Evolutionary conservation across 106 monocot genomes (phyloP).

Genomic region (Dioscorea zingiberensis): DNA sequence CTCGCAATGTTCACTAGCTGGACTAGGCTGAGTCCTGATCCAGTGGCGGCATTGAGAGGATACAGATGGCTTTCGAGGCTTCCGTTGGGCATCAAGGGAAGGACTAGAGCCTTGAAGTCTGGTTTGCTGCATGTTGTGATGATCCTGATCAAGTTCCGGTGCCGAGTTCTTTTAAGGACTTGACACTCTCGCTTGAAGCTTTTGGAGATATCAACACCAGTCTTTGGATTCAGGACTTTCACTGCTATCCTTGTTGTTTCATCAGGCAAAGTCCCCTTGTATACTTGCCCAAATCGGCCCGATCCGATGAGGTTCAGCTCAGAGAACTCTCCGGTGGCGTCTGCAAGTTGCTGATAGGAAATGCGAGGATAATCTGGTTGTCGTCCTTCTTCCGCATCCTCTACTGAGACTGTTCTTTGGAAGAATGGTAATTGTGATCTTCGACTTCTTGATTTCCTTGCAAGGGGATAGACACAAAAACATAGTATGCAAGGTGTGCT

Average conservation of each 20-base stretch:
- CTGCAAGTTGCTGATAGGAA: conserved; percentile 52
- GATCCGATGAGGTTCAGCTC: conserved; percentile 55
- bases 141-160: conserved; percentile 79
- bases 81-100: conserved; percentile 84
- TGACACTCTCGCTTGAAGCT: conserved; percentile 83
- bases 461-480: conserved; percentile 4
- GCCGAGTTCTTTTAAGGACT: conserved; percentile 66
- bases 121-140: conserved; percentile 83
- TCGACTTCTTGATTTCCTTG: conserved; percentile 8
- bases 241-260: conserved; percentile 49
- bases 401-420: not conserved
- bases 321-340: conserved; percentile 66
- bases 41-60: too few species aligned
- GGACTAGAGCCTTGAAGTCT: conserved; percentile 81
- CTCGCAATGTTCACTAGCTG: conserved; percentile 49
- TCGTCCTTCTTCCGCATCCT: conserved; percentile 6
- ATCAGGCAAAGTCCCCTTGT: conserved; percentile 49
- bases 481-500: conserved; percentile 6
- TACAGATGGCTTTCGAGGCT: conserved; percentile 65
- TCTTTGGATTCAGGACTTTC: conserved; percentile 49
- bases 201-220: conserved; percentile 13
- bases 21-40: conserved; percentile 24
- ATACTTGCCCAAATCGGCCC: conserved; percentile 72
- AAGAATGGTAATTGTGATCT: not conserved
- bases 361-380: conserved; percentile 57